Percentiles rank a stretch among this genome's conserved stretches.
Evolutionary conservation across 2,329 filamentous ascomycete genomes (phyloP).

Genomic region (Thielaviopsis musarum): DNA sequence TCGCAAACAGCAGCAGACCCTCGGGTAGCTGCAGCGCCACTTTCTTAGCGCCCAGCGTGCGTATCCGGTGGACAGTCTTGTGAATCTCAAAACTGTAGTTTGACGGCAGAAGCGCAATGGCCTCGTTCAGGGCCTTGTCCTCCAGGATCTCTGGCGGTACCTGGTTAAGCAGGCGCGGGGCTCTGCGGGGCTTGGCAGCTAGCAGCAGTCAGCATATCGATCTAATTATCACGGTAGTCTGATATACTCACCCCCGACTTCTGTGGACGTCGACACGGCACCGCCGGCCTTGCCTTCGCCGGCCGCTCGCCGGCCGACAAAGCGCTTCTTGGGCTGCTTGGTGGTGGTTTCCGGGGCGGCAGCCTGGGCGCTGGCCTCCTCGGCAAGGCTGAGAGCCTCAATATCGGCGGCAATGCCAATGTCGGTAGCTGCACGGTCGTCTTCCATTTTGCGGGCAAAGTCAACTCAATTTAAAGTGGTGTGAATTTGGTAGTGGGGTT

Average conservation of each 20-base stretch:
- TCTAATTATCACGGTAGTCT: not conserved
- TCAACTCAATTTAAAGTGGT: not conserved
- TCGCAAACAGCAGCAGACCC: constrained; percentile 85
- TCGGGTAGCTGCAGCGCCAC: constrained; percentile 97
- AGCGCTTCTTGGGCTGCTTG: constrained; percentile 81
- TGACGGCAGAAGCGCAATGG: constrained; percentile 70
- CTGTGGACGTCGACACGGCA: constrained; percentile 8
- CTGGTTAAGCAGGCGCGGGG: constrained; percentile 72
- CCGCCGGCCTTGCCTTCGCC: constrained; percentile 25
- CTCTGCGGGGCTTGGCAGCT: constrained; percentile 57
- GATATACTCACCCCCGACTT: constrained; percentile 7
- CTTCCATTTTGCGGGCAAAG: constrained; percentile 41
- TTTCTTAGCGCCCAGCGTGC: constrained; percentile 58
- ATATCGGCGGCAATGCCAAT: constrained; percentile 53
- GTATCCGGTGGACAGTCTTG: constrained; percentile 92
- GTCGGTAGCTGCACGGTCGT: constrained; percentile 54
- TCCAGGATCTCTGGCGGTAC: constrained; percentile 77
- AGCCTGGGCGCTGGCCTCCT: constrained; percentile 15
- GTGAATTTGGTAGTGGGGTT: not conserved
- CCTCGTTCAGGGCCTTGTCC: constrained; percentile 70
- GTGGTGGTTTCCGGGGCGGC: constrained; percentile 4
- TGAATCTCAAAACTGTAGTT: constrained; percentile 99
- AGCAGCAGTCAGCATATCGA: not conserved
- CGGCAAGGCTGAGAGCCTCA: constrained; percentile 23
- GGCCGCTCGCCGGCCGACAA: constrained; percentile 68